phyloP scores from a whole-genome alignment of 768 basidiomycete genomes.

The Mycena haematopus region DNA sequence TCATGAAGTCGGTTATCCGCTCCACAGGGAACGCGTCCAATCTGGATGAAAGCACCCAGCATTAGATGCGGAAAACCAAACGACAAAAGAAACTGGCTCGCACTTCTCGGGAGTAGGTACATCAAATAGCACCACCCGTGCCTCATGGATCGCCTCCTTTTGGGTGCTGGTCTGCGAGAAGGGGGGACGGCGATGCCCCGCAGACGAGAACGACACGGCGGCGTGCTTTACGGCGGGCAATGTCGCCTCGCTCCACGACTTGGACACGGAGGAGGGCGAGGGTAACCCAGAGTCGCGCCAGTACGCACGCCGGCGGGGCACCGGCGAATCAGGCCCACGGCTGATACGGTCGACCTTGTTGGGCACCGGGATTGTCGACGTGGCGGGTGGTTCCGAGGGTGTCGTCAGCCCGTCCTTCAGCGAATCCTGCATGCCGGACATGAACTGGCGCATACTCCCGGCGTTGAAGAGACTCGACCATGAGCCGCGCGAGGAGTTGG shows the following conservation, averaged over 20 bases:
- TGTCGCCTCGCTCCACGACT: constrained; percentile 60
- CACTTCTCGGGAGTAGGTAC: constrained; percentile 29
- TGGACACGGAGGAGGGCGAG: constrained; percentile 47
- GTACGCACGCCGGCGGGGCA: constrained; percentile 32
- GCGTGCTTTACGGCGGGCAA: constrained; percentile 43
- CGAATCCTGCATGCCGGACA: constrained; percentile 65
- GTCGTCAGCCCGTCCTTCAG: constrained; percentile 51
- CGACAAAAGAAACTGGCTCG: background rate
- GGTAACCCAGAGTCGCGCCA: constrained; percentile 35
- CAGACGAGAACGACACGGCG: constrained; percentile 50
- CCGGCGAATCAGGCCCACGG: constrained; percentile 37
- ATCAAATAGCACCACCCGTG: constrained; percentile 44
- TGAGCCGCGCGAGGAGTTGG: constrained; percentile 73
- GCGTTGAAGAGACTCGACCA: constrained; percentile 84
- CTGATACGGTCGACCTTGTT: constrained; percentile 31
- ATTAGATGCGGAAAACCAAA: constrained; percentile 16
- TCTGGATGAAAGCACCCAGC: constrained; percentile 15
- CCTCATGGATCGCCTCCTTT: constrained; percentile 38
- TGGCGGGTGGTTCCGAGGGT: constrained; percentile 40
- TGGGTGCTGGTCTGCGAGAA: constrained; percentile 49
- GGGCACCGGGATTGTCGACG: constrained; percentile 33
- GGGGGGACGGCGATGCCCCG: constrained; percentile 47
- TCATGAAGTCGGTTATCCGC: constrained; percentile 49
- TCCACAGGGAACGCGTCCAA: constrained; percentile 40
- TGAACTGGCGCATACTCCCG: constrained; percentile 70